phyloP scores from a whole-genome alignment of 2,329 filamentous ascomycete species.

The Sporothrix inflata region DNA sequence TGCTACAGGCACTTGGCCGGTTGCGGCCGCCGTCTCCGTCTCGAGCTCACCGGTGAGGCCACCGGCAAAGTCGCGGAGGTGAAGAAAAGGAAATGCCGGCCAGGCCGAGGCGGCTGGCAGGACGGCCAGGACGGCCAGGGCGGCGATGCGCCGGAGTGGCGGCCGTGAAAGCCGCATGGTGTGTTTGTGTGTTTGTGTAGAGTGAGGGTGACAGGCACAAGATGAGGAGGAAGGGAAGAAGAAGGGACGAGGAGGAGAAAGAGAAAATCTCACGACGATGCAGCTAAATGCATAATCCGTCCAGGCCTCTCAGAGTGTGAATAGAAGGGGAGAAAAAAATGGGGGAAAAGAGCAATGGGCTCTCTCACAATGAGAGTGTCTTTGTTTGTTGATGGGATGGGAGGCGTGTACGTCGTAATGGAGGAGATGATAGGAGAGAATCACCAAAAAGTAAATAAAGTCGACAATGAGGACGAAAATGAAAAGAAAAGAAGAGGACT shows the following conservation, averaged over 20 bases:
- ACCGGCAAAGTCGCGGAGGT: neutral
- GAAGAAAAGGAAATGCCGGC: slow-evolving; percentile 7
- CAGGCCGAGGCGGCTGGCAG: neutral
- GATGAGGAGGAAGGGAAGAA: neutral
- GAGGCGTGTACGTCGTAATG: neutral
- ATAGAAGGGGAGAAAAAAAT: neutral
- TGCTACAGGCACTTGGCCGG: neutral
- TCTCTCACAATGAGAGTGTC: neutral
- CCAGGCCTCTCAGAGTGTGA: neutral
- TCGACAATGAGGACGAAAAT: neutral
- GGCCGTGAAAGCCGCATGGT: slow-evolving; percentile 20
- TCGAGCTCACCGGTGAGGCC: neutral
- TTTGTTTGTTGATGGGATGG: neutral
- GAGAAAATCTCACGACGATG: slow-evolving; percentile 7
- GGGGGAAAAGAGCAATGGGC: no score
- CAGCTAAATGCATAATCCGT: slow-evolving; percentile 4
- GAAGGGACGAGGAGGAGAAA: neutral
- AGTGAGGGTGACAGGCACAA: neutral
- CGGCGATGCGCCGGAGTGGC: slow-evolving; percentile 7
- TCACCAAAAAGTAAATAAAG: slow-evolving; percentile 10
- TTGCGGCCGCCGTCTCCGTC: neutral
- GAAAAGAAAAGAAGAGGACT: neutral
- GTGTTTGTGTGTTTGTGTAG: neutral
- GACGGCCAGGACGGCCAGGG: neutral
- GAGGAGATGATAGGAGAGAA: neutral